These are phyloP conservation scores for Suillus paluster DNA, from an alignment of 768 basidiomycete species.

Conservation along the genomic window DNA sequence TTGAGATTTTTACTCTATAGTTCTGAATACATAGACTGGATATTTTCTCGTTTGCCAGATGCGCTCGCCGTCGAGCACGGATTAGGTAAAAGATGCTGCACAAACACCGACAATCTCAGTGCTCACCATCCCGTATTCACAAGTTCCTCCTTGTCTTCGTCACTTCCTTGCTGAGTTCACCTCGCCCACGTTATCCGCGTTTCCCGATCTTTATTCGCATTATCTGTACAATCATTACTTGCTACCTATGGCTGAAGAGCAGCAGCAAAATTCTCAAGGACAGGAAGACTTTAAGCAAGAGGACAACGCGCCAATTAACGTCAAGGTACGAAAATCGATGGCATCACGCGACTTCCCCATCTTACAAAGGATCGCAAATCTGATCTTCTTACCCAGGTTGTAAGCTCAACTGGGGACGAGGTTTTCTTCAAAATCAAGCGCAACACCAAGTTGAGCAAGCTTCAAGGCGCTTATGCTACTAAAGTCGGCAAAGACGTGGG, in stretches of 20 bases:
- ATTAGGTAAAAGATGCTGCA: constrained; percentile 10
- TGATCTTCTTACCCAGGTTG: constrained; percentile 53
- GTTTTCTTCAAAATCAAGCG: constrained; percentile 98
- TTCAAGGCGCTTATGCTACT: constrained; percentile 89
- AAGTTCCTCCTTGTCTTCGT: constrained; percentile 2
- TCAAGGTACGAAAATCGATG: constrained; percentile 58
- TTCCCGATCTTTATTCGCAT: constrained; percentile 2
- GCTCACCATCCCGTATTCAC: neutral
- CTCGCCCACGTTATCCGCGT: constrained; percentile 4
- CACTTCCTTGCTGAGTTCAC: neutral
- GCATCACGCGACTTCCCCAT: constrained; percentile 7
- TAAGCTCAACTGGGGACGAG: constrained; percentile 78
- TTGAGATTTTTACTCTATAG: neutral
- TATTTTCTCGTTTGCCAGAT: neutral
- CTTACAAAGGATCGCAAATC: constrained; percentile 7
- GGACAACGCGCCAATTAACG: constrained; percentile 70
- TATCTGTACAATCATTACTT: constrained; percentile 1
- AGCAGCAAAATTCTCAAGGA: constrained; percentile 38
- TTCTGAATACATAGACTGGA: neutral
- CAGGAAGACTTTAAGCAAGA: constrained; percentile 57
- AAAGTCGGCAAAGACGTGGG: constrained; percentile 90
- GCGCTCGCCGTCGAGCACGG: neutral
- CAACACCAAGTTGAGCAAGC: constrained; percentile 89
- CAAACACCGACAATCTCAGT: constrained; percentile 14
- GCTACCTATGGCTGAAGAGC: constrained; percentile 59